A percentile compares a stretch with the other conserved stretches of the same genome.
These are phyloP conservation scores for Cryptococcus amylolentus DNA, from an alignment of 1,284 basidiomycete species.

Conservation along the genomic window DNA sequence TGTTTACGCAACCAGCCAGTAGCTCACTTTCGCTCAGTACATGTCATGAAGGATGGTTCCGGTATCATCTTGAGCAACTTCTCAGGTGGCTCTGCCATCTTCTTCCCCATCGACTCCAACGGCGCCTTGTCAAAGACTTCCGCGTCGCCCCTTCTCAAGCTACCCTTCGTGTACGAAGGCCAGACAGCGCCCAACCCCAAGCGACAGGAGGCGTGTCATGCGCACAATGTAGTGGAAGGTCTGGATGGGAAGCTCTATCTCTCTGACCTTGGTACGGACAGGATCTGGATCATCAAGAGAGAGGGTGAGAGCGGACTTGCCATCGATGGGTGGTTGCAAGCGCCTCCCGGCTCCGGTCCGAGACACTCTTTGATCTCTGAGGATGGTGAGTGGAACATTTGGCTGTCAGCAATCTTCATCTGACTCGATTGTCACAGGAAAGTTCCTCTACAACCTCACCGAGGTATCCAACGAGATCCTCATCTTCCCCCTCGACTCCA, in stretches of 20 bases:
- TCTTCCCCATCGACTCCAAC: slow-evolving; percentile 28
- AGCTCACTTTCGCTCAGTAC: slow-evolving; percentile 20
- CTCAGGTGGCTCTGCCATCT: slow-evolving; percentile 36
- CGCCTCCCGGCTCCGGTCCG: slow-evolving; percentile 40
- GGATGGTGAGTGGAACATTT: slow-evolving; percentile 30
- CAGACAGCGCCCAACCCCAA: slow-evolving; percentile 34
- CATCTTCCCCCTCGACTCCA: slow-evolving; percentile 27
- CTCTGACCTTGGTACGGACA: slow-evolving; percentile 45
- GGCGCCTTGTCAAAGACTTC: slow-evolving; percentile 21
- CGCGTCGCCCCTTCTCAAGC: slow-evolving; percentile 21
- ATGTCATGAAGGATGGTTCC: slow-evolving; percentile 40
- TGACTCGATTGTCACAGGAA: slow-evolving; percentile 18
- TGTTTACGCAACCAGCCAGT: neutral
- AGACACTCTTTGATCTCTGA: slow-evolving; percentile 37
- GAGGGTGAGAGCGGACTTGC: slow-evolving; percentile 27
- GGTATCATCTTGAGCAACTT: slow-evolving; percentile 41
- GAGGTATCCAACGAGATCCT: slow-evolving; percentile 40
- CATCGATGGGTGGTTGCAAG: slow-evolving; percentile 36
- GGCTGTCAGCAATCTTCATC: neutral
- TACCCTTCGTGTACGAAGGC: slow-evolving; percentile 34
- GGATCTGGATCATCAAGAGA: slow-evolving; percentile 37
- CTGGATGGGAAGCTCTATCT: slow-evolving; percentile 34
- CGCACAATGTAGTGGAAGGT: slow-evolving; percentile 44
- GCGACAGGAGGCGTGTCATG: slow-evolving; percentile 44
- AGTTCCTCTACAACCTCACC: slow-evolving; percentile 44